Conservation (phyloP, 257 asterid species). For the Scutellaria minor region DNA sequence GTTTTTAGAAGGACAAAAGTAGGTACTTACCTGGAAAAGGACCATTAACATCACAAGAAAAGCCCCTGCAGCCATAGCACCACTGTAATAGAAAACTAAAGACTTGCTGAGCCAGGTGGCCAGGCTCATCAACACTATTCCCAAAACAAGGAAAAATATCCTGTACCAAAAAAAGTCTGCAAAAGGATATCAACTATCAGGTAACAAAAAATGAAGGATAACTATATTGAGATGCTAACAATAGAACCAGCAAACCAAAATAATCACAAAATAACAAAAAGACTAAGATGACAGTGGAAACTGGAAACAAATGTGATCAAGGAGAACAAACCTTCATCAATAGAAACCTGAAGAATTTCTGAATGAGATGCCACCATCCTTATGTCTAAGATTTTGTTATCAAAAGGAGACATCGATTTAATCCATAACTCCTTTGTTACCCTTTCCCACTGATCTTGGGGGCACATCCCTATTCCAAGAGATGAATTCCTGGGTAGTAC, state of each 20-base stretch:
- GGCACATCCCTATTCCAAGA: constrained; percentile 83
- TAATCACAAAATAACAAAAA: background rate
- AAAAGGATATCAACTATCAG: constrained; percentile 29
- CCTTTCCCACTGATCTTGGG: constrained; percentile 77
- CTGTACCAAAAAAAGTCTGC: constrained; percentile 77
- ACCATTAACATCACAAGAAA: constrained; percentile 79
- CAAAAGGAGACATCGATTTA: constrained; percentile 88
- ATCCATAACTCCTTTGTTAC: constrained; percentile 71
- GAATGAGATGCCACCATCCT: constrained; percentile 58
- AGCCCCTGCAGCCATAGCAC: constrained; percentile 82
- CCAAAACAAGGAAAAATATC: constrained; percentile 67
- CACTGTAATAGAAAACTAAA: constrained; percentile 74
- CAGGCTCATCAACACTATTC: constrained; percentile 57
- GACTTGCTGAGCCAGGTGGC: constrained; percentile 85
- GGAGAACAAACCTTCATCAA: constrained; percentile 75
- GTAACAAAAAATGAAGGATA: constrained; percentile 18
- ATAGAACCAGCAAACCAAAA: background rate
- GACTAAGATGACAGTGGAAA: constrained; percentile 7
- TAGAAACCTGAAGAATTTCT: constrained; percentile 67
- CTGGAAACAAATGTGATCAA: background rate
- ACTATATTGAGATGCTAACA: constrained; percentile 5
- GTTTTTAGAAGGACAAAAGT: background rate
- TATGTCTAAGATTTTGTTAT: constrained; percentile 74
- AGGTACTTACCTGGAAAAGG: constrained; percentile 76
- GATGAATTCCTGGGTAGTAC: constrained; percentile 66